These are phyloP conservation scores for Austropuccinia psidii DNA, from an alignment of 1,284 basidiomycete species.

Conservation along the genomic window DNA sequence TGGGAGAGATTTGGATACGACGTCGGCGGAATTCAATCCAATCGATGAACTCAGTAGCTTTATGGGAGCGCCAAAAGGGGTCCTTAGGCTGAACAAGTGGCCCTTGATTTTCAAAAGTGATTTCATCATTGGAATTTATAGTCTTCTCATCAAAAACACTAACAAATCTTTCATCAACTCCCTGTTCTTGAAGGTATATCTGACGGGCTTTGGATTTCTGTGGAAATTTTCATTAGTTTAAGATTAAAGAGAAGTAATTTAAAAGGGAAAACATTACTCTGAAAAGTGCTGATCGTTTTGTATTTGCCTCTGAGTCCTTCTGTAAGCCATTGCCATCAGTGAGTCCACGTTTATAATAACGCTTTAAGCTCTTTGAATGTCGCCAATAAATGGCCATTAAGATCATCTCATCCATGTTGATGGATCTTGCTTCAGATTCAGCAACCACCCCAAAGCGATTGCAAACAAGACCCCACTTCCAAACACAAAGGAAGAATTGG, in stretches of 20 bases:
- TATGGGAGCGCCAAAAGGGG: slow-evolving; percentile 20
- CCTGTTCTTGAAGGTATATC: slow-evolving; percentile 30
- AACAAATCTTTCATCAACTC: slow-evolving; percentile 5
- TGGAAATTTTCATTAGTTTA: background rate
- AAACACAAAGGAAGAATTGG: slow-evolving; percentile 26
- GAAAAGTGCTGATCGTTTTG: background rate
- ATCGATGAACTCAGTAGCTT: slow-evolving; percentile 13
- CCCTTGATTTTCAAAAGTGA: background rate
- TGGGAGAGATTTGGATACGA: background rate
- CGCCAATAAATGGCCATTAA: slow-evolving; percentile 26
- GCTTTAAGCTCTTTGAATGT: slow-evolving; percentile 5
- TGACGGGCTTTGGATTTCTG: slow-evolving; percentile 29
- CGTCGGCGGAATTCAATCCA: slow-evolving; percentile 12
- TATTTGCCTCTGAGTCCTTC: slow-evolving; percentile 21
- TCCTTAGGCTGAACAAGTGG: background rate
- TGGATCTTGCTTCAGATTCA: background rate
- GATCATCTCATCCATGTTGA: slow-evolving; percentile 8
- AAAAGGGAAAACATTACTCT: background rate
- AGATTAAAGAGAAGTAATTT: background rate
- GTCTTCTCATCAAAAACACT: slow-evolving; percentile 9
- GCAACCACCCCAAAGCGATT: background rate
- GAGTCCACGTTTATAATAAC: slow-evolving; percentile 11
- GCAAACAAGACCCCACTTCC: slow-evolving; percentile 24
- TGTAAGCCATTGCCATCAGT: background rate
- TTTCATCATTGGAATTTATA: slow-evolving; percentile 24